These are phyloP conservation scores for Aspergillus carlsbadensis DNA, from an alignment of 495 filamentous ascomycete species.

Conservation along the genomic window DNA sequence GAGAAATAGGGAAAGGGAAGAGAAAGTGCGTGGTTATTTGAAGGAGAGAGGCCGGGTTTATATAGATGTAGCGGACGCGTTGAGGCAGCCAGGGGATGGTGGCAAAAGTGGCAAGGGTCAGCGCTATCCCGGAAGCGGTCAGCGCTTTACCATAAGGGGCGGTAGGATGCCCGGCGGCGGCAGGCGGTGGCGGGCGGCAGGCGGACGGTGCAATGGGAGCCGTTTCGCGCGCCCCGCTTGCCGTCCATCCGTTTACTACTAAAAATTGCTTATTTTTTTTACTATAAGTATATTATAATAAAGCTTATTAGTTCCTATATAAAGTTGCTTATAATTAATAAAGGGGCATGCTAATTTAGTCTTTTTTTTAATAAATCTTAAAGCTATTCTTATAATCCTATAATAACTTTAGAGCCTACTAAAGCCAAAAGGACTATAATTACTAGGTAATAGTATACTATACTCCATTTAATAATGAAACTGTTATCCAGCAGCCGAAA, in stretches of 20 bases:
- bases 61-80: not conserved
- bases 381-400: no score
- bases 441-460: no score
- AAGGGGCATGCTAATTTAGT: no score
- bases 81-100: not conserved
- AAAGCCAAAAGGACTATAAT: no score
- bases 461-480: no score
- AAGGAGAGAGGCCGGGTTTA: conserved; percentile 17
- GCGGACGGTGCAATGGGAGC: conserved; percentile 19
- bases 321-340: no score
- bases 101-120: not conserved
- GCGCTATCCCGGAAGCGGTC: conserved; percentile 6
- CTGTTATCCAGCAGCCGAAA: no score
- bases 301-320: no score
- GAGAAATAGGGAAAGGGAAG: conserved; percentile 12
- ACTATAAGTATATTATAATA: no score
- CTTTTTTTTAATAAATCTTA: no score
- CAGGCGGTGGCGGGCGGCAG: conserved; percentile 16
- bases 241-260: conserved; percentile 15
- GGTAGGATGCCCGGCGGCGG: not conserved
- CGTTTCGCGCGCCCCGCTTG: conserved; percentile 20
- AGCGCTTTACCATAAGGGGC: conserved; percentile 3
- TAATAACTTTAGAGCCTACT: no score
- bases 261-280: no score
- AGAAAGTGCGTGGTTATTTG: conserved; percentile 19